Evolutionary conservation across 495 filamentous ascomycete genomes (phyloP).

Genomic region (Articulospora tetracladia): DNA sequence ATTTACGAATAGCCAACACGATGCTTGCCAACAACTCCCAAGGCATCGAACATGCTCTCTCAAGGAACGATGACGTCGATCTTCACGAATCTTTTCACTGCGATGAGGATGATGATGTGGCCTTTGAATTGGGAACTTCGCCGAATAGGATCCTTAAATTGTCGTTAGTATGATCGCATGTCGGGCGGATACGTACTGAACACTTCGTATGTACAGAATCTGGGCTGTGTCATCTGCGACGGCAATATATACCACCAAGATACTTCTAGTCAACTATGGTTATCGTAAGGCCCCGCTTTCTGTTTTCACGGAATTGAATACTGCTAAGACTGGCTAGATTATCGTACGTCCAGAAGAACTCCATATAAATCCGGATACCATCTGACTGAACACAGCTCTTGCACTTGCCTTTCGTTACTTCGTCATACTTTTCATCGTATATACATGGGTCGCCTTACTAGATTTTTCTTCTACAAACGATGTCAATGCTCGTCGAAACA

Average conservation of each 20-base stretch:
- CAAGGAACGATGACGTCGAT: too few species aligned
- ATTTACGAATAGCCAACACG: too few species aligned
- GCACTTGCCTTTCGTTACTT: constrained; percentile 5
- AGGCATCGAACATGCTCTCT: too few species aligned
- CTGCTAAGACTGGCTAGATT: constrained; percentile 9
- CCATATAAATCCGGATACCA: background rate
- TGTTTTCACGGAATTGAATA: background rate
- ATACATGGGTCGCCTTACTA: too few species aligned
- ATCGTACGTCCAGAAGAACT: constrained; percentile 1
- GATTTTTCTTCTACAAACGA: too few species aligned
- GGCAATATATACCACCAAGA: constrained; percentile 9
- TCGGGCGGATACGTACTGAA: too few species aligned
- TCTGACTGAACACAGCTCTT: constrained; percentile 1
- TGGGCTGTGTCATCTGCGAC: constrained; percentile 10
- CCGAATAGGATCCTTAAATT: too few species aligned
- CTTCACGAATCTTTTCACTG: too few species aligned
- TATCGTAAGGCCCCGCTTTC: constrained; percentile 4
- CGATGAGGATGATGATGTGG: too few species aligned
- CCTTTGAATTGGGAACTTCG: too few species aligned
- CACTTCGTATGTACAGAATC: background rate
- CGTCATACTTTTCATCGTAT: background rate
- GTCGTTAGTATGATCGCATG: too few species aligned
- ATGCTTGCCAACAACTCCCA: too few species aligned
- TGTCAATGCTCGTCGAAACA: background rate
- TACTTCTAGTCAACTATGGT: constrained; percentile 6